Evolutionary conservation across 169 alveolate genomes (phyloP).

Genomic region (Nephromyces sp.): DNA sequence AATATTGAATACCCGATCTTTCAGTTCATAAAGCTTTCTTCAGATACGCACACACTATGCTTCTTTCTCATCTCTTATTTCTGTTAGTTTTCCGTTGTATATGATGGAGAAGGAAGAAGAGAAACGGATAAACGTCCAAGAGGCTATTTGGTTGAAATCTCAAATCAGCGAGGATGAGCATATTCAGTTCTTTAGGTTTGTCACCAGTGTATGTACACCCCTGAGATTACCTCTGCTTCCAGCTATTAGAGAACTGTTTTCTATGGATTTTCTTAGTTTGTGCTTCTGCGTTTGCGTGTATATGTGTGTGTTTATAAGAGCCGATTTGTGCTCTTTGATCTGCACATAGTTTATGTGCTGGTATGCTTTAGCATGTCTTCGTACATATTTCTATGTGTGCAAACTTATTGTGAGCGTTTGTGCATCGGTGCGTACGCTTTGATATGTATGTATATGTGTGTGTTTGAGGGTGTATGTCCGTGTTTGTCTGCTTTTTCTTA

Average conservation of each 20-base stretch:
- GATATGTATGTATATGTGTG: background rate
- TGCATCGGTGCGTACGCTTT: background rate
- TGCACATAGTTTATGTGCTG: too few species aligned
- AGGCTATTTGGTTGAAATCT: constrained; percentile 71
- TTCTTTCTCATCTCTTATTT: background rate
- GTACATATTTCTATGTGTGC: background rate
- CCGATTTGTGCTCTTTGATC: too few species aligned
- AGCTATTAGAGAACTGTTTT: too few species aligned
- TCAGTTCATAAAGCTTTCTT: too few species aligned
- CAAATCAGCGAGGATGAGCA: constrained; percentile 85
- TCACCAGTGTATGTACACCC: too few species aligned
- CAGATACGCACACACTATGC: too few species aligned
- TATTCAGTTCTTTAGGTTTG: constrained; percentile 65
- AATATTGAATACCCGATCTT: too few species aligned
- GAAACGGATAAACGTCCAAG: constrained; percentile 58
- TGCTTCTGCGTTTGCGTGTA: too few species aligned
- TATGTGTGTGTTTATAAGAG: too few species aligned
- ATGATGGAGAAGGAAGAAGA: constrained; percentile 47
- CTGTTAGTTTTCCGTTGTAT: constrained; percentile 42
- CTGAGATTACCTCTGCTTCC: too few species aligned
- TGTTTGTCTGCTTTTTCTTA: background rate
- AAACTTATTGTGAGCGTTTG: background rate
- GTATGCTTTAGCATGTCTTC: too few species aligned
- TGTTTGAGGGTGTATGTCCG: background rate
- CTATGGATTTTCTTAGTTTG: too few species aligned